phyloP scores from a whole-genome alignment of 2,329 filamentous ascomycete species.

The Zasmidium citrigriseum region DNA sequence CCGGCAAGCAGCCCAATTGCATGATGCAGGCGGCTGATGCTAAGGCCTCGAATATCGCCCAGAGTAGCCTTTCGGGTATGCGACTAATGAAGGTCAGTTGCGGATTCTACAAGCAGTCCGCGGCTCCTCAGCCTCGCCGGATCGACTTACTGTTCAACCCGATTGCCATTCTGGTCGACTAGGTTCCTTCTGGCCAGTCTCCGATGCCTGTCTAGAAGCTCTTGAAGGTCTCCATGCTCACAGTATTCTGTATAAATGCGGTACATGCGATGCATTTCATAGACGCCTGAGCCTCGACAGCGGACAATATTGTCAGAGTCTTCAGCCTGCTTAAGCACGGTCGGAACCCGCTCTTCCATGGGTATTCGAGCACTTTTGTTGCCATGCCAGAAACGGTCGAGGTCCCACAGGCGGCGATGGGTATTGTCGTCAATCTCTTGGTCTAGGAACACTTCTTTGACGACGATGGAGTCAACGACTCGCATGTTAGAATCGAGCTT shows the following conservation, averaged over 20 bases:
- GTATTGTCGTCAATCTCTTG: neutral
- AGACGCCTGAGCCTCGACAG: neutral
- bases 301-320: neutral
- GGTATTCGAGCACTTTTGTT: neutral
- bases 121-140: no score
- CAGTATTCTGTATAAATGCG: neutral
- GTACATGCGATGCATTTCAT: neutral
- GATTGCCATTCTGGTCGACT: no score
- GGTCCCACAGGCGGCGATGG: no score
- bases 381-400: no score
- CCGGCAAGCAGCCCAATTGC: neutral
- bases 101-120: no score
- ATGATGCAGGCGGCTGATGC: neutral
- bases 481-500: neutral
- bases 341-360: neutral
- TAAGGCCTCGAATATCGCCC: neutral
- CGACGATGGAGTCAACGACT: neutral
- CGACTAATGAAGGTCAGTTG: neutral
- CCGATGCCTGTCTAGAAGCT: neutral
- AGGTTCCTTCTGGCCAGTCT: no score
- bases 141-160: no score
- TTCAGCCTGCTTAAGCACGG: neutral
- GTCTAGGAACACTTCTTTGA: neutral
- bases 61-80: neutral
- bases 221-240: neutral